These are phyloP conservation scores for Tremella yokohamensis DNA, from an alignment of 768 basidiomycete genomes.

Conservation along the genomic window DNA sequence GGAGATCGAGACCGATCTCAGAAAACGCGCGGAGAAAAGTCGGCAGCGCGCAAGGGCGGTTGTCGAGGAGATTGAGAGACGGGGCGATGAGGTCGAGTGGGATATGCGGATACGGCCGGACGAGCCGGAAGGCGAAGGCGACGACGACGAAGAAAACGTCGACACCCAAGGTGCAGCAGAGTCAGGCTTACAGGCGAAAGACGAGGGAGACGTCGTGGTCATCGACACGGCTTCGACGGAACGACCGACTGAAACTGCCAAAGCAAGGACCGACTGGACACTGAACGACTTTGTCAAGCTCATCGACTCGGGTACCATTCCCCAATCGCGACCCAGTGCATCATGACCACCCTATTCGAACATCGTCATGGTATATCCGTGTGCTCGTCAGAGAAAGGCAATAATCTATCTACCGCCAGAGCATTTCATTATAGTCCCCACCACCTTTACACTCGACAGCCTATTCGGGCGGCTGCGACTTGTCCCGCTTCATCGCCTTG, in stretches of 20 bases:
- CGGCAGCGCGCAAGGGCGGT: slow-evolving; percentile 11
- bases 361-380: neutral
- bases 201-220: slow-evolving; percentile 11
- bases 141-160: slow-evolving; percentile 3
- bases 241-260: slow-evolving; percentile 1
- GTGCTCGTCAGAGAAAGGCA: no score
- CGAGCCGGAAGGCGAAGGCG: slow-evolving; percentile 18
- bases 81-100: slow-evolving; percentile 29
- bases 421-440: neutral
- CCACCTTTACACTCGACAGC: neutral
- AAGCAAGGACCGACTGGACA: slow-evolving; percentile 29
- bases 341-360: no score
- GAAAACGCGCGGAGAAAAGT: slow-evolving; percentile 17
- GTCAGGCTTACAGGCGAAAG: slow-evolving; percentile 15
- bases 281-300: slow-evolving; percentile 31
- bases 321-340: neutral
- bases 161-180: slow-evolving; percentile 4
- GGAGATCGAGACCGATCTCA: slow-evolving; percentile 11
- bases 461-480: neutral
- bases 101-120: slow-evolving; percentile 15
- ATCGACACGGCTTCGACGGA: neutral
- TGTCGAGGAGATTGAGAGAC: slow-evolving; percentile 19
- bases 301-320: slow-evolving; percentile 31
- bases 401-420: neutral
- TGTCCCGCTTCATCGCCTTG: slow-evolving; percentile 3